Conservation (phyloP, 2,329 filamentous ascomycete genomes). For the Ceratocystis huliohia region DNA sequence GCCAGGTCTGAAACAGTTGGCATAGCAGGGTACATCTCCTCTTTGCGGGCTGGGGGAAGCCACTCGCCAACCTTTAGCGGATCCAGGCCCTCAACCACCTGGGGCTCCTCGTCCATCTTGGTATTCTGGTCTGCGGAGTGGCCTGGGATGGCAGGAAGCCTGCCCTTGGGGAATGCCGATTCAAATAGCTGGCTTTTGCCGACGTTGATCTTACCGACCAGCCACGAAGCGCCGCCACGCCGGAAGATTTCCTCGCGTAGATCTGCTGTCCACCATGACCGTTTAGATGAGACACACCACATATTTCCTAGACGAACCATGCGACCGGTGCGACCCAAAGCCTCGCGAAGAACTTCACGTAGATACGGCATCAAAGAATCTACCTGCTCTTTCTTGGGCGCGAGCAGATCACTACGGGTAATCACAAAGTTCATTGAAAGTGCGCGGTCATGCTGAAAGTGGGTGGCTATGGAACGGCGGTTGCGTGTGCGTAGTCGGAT, state of each 20-base stretch:
- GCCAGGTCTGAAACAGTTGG: slow-evolving; percentile 76
- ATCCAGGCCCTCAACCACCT: slow-evolving; percentile 21
- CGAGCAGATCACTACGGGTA: slow-evolving; percentile 75
- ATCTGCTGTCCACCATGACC: slow-evolving; percentile 80
- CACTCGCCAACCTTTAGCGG: slow-evolving; percentile 40
- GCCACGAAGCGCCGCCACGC: slow-evolving; percentile 78
- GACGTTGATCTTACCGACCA: slow-evolving; percentile 97
- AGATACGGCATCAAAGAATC: slow-evolving; percentile 79
- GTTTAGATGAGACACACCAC: slow-evolving; percentile 70
- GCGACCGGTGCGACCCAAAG: slow-evolving; percentile 53
- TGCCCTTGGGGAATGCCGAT: slow-evolving; percentile 67
- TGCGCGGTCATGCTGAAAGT: slow-evolving; percentile 53
- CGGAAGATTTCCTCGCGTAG: slow-evolving; percentile 77
- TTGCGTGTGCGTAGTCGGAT: slow-evolving; percentile 69
- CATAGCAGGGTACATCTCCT: slow-evolving; percentile 68
- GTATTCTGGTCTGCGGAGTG: neutral
- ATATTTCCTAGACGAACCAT: slow-evolving; percentile 80
- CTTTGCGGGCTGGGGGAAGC: slow-evolving; percentile 62
- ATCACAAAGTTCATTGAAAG: slow-evolving; percentile 83
- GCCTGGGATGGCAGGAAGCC: neutral
- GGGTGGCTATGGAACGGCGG: slow-evolving; percentile 55
- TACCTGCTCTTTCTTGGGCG: slow-evolving; percentile 70
- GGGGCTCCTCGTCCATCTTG: neutral
- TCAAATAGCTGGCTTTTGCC: slow-evolving; percentile 91
- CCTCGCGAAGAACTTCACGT: slow-evolving; percentile 60